Evolutionary conservation across 805 yeast genomes (phyloP).

Genomic region (Isabelozyma heimii): DNA sequence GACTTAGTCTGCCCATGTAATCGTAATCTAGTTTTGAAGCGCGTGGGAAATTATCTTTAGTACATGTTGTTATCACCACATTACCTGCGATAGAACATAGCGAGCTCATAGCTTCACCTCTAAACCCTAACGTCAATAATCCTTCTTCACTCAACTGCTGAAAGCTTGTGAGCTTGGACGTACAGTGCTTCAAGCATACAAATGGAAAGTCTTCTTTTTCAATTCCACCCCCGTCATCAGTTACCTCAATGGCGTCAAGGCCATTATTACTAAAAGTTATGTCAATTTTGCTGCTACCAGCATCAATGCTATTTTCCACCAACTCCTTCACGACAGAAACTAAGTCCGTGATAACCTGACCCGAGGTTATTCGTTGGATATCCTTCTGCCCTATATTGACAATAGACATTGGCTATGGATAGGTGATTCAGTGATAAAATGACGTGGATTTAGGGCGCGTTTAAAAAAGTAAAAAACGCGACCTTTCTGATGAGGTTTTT

Average conservation of each 20-base stretch:
- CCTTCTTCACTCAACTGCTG: constrained; percentile 43
- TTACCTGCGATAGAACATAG: constrained; percentile 53
- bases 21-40: constrained; percentile 58
- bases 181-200: constrained; percentile 61
- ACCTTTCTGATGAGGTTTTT: too few relatives aligned
- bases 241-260: constrained; percentile 61
- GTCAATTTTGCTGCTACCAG: constrained; percentile 66
- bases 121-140: constrained; percentile 64
- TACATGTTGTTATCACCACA: constrained; percentile 50
- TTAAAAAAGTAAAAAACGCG: too few relatives aligned
- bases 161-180: constrained; percentile 61
- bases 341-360: constrained; percentile 86
- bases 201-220: constrained; percentile 46
- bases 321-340: constrained; percentile 79
- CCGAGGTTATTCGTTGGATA: constrained; percentile 78
- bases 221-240: constrained; percentile 71
- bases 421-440: too few relatives aligned
- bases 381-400: constrained; percentile 41
- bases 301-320: constrained; percentile 85
- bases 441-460: too few relatives aligned
- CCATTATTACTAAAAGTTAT: constrained; percentile 71
- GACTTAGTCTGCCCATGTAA: constrained; percentile 48
- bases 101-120: constrained; percentile 81
- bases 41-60: constrained; percentile 46
- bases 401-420: constrained; percentile 12